These are phyloP conservation scores for Penicillium sp. DNA, from an alignment of 2,329 filamentous ascomycete genomes.

Conservation along the genomic window DNA sequence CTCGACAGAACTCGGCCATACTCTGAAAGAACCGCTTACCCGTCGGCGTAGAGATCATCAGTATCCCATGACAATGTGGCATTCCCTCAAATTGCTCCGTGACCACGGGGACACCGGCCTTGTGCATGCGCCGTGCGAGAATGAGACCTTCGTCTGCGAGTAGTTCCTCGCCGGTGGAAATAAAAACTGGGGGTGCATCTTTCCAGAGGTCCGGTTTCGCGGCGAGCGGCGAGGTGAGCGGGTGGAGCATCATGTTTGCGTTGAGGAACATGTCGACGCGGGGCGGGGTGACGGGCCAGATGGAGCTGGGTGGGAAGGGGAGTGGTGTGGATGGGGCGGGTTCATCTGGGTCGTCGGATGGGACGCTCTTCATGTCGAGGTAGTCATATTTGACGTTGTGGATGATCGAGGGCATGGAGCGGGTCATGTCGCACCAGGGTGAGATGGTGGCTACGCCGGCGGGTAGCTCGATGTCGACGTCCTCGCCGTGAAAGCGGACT, in stretches of 20 bases:
- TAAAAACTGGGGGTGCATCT: slow-evolving; percentile 44
- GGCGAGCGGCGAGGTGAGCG: slow-evolving; percentile 45
- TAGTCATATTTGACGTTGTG: slow-evolving; percentile 46
- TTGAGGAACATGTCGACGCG: slow-evolving; percentile 47
- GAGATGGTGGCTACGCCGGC: slow-evolving; percentile 43
- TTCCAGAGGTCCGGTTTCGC: slow-evolving; percentile 42
- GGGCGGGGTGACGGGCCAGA: slow-evolving; percentile 47
- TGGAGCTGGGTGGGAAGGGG: slow-evolving; percentile 36
- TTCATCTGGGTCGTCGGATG: slow-evolving; percentile 16
- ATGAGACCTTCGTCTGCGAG: slow-evolving; percentile 46
- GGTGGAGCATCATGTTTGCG: slow-evolving; percentile 42
- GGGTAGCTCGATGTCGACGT: slow-evolving; percentile 44
- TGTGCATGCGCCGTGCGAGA: slow-evolving; percentile 43
- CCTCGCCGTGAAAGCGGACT: slow-evolving; percentile 44
- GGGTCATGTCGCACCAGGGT: slow-evolving; percentile 47
- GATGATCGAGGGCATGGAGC: slow-evolving; percentile 45
- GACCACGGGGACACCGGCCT: slow-evolving; percentile 39
- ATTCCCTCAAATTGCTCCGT: slow-evolving; percentile 49
- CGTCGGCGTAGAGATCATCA: slow-evolving; percentile 54
- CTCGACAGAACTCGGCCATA: slow-evolving; percentile 57
- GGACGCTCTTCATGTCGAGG: slow-evolving; percentile 34
- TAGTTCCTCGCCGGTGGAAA: slow-evolving; percentile 45
- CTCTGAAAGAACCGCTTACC: slow-evolving; percentile 56
- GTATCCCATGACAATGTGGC: slow-evolving; percentile 56
- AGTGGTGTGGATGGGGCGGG: slow-evolving; percentile 26